Evolutionary conservation across 768 basidiomycete species (phyloP).

Genomic region (Tricholoma furcatifolium): DNA sequence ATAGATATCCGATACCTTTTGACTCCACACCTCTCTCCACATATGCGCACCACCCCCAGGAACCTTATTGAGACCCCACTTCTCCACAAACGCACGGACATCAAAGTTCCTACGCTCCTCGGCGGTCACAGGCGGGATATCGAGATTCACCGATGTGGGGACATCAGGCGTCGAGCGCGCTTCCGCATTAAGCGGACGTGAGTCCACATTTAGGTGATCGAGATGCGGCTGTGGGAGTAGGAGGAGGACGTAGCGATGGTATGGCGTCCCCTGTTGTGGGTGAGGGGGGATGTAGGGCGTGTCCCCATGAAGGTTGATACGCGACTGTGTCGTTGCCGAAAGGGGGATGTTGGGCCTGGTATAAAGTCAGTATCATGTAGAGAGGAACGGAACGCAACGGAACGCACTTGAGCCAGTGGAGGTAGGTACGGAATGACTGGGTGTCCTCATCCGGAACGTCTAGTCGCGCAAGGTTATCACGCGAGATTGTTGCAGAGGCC

Average conservation of each 20-base stretch:
- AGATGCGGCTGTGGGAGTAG: slow-evolving; percentile 66
- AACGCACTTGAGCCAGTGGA: slow-evolving; percentile 86
- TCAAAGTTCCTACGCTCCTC: slow-evolving; percentile 55
- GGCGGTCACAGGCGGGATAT: slow-evolving; percentile 25
- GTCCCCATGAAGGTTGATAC: slow-evolving; percentile 49
- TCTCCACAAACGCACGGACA: slow-evolving; percentile 58
- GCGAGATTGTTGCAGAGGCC: neutral
- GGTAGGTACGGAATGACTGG: slow-evolving; percentile 64
- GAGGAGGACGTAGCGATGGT: slow-evolving; percentile 85
- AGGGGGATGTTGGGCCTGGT: slow-evolving; percentile 80
- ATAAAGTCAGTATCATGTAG: slow-evolving; percentile 12
- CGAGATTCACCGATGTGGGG: slow-evolving; percentile 35
- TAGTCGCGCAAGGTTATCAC: slow-evolving; percentile 24
- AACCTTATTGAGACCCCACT: slow-evolving; percentile 51
- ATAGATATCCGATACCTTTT: slow-evolving; percentile 64
- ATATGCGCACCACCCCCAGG: slow-evolving; percentile 59
- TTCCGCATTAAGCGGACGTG: slow-evolving; percentile 25
- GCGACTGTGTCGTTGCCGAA: slow-evolving; percentile 48
- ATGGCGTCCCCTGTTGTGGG: slow-evolving; percentile 83
- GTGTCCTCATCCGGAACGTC: slow-evolving; percentile 80
- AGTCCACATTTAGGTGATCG: neutral
- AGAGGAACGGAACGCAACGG: slow-evolving; percentile 7
- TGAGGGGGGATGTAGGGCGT: slow-evolving; percentile 88
- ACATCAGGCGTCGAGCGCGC: slow-evolving; percentile 28
- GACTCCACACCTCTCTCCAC: slow-evolving; percentile 80